phyloP scores from a whole-genome alignment of 257 asterid genomes.

The Eustoma russellianum region DNA sequence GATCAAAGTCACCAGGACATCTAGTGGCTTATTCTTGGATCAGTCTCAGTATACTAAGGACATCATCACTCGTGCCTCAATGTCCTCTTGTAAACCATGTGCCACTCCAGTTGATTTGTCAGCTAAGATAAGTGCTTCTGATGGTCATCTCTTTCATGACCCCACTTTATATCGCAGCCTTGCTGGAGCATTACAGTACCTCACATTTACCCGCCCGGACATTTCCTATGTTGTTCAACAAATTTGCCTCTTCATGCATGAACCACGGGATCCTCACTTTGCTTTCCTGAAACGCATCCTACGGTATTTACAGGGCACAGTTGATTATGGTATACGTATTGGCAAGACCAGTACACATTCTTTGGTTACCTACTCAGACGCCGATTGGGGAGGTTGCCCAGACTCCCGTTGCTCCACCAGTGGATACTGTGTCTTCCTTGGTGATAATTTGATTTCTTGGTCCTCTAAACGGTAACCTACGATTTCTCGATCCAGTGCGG shows the following conservation, averaged over 20 bases:
- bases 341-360: accelerated
- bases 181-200: neutral
- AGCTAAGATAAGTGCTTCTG: neutral
- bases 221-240: neutral
- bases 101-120: neutral
- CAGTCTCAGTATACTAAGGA: too few relatives aligned
- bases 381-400: neutral
- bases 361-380: neutral
- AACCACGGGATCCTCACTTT: neutral
- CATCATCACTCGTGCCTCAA: neutral
- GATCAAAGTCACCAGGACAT: too few relatives aligned
- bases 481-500: neutral
- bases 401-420: neutral
- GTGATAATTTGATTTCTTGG: neutral
- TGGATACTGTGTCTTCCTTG: neutral
- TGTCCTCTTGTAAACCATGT: neutral
- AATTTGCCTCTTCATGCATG: neutral
- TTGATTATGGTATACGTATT: neutral
- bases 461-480: neutral
- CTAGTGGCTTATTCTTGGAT: too few relatives aligned
- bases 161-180: neutral
- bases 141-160: neutral
- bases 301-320: neutral
- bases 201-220: neutral
- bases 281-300: neutral